Evolutionary conservation across 345 rosid genomes (phyloP).

Genomic region (Populus pruinosa): DNA sequence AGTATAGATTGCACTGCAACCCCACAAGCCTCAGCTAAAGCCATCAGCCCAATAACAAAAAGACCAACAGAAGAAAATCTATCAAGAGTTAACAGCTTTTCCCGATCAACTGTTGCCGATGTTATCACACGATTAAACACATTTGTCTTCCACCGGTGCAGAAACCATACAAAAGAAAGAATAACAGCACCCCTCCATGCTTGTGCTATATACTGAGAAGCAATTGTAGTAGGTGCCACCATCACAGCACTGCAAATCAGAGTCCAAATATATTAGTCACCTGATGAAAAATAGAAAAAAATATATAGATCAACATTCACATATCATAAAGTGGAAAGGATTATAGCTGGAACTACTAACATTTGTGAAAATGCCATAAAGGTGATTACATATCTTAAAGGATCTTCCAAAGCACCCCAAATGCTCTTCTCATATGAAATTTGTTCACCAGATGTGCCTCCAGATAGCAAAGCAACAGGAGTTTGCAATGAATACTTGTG

Average conservation of each 20-base stretch:
- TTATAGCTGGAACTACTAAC: slow-evolving; percentile 36
- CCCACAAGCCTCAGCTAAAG: slow-evolving; percentile 93
- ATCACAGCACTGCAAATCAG: slow-evolving; percentile 55
- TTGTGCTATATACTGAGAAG: slow-evolving; percentile 64
- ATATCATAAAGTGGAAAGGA: neutral
- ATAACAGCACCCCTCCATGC: slow-evolving; percentile 72
- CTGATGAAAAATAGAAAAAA: neutral
- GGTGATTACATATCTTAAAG: slow-evolving; percentile 67
- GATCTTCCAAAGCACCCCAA: slow-evolving; percentile 93
- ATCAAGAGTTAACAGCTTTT: slow-evolving; percentile 68
- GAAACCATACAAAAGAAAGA: slow-evolving; percentile 82
- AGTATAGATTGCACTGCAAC: slow-evolving; percentile 90
- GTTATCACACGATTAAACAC: slow-evolving; percentile 53
- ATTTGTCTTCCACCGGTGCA: slow-evolving; percentile 82
- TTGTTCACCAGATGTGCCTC: slow-evolving; percentile 31
- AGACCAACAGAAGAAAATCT: slow-evolving; percentile 79
- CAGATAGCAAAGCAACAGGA: slow-evolving; percentile 49
- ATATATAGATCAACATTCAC: neutral
- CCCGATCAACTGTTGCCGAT: slow-evolving; percentile 47
- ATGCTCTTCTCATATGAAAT: slow-evolving; percentile 76
- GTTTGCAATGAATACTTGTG: slow-evolving; percentile 57
- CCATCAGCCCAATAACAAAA: slow-evolving; percentile 69
- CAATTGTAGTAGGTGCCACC: slow-evolving; percentile 84
- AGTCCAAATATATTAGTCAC: neutral
- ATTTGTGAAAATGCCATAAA: slow-evolving; percentile 82